These are phyloP conservation scores for Haematococcus sp. DNA, from an alignment of 139 green algal genomes.

Conservation along the genomic window DNA sequence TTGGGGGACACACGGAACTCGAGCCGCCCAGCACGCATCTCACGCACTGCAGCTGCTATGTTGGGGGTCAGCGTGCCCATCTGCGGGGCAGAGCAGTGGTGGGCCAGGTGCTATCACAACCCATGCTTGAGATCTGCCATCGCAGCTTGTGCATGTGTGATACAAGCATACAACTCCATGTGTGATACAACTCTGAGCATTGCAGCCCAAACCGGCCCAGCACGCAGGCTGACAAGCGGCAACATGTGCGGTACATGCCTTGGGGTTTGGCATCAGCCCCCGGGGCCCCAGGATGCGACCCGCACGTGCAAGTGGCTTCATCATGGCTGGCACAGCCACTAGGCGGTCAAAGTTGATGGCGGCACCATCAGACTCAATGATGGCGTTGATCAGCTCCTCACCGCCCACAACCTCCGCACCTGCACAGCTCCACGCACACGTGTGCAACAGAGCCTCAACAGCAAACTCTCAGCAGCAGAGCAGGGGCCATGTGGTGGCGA, in stretches of 20 bases:
- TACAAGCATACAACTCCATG: too few relatives aligned
- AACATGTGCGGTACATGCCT: too few relatives aligned
- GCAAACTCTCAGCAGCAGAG: background rate
- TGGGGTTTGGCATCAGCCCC: conserved; percentile 98
- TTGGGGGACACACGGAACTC: conserved; percentile 82
- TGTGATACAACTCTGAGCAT: too few relatives aligned
- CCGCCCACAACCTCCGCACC: conserved; percentile 81
- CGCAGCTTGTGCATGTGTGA: too few relatives aligned
- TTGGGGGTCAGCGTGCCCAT: conserved; percentile 81
- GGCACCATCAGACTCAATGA: conserved; percentile 47
- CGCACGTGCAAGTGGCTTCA: conserved; percentile 66
- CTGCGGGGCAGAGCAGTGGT: too few relatives aligned
- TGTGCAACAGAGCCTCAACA: background rate
- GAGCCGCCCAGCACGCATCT: conserved; percentile 72
- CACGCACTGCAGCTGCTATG: conserved; percentile 61
- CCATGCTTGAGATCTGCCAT: too few relatives aligned
- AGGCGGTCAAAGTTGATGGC: conserved; percentile 64
- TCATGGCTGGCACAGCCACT: conserved; percentile 76
- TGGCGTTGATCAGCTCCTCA: conserved; percentile 73
- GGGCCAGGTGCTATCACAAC: too few relatives aligned
- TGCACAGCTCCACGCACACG: conserved; percentile 12
- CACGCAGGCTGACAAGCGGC: too few relatives aligned
- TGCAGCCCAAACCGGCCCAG: too few relatives aligned
- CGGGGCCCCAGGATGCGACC: conserved; percentile 83
- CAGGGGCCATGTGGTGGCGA: too few relatives aligned